A percentile compares a stretch with the other conserved stretches of the same genome.
Evolutionary conservation across 495 filamentous ascomycete species (phyloP).

Genomic region (Aspergillus carlsbadensis): DNA sequence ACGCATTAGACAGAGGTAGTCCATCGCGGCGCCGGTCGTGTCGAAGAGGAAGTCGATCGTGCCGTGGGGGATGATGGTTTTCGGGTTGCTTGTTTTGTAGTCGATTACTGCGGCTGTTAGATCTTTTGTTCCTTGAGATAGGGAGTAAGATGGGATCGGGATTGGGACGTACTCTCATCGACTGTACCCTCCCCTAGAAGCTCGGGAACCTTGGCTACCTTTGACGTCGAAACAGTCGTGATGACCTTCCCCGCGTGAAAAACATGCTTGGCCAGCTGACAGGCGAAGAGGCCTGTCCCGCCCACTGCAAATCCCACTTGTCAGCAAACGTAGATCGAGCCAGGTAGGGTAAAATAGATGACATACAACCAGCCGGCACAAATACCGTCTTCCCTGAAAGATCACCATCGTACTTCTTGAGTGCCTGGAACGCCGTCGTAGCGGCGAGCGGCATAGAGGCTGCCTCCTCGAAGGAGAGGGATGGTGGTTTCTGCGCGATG

Average conservation of each 20-base stretch:
- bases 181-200: too few species aligned
- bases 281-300: constrained; percentile 46
- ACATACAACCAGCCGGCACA: constrained; percentile 43
- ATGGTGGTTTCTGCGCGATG: constrained; percentile 39
- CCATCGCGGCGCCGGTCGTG: constrained; percentile 36
- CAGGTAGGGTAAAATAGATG: too few species aligned
- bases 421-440: constrained; percentile 43
- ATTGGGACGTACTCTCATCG: too few species aligned
- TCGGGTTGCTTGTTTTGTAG: constrained; percentile 45
- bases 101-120: constrained; percentile 49
- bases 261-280: constrained; percentile 55
- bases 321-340: not conserved
- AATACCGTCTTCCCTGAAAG: constrained; percentile 55
- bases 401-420: constrained; percentile 38
- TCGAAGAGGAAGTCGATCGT: constrained; percentile 56
- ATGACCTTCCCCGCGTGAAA: constrained; percentile 50
- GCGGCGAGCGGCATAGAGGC: constrained; percentile 39
- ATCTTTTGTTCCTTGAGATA: not conserved
- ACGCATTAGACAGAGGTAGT: constrained; percentile 30
- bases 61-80: constrained; percentile 37
- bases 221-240: constrained; percentile 52
- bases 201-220: constrained; percentile 45
- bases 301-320: constrained; percentile 31
- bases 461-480: constrained; percentile 39
- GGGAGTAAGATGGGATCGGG: too few species aligned